Evolutionary conservation across 805 yeast species (phyloP), one percentile per base, ranked within the genome.

Genomic region (Candida arabinofermentans): DNA sequence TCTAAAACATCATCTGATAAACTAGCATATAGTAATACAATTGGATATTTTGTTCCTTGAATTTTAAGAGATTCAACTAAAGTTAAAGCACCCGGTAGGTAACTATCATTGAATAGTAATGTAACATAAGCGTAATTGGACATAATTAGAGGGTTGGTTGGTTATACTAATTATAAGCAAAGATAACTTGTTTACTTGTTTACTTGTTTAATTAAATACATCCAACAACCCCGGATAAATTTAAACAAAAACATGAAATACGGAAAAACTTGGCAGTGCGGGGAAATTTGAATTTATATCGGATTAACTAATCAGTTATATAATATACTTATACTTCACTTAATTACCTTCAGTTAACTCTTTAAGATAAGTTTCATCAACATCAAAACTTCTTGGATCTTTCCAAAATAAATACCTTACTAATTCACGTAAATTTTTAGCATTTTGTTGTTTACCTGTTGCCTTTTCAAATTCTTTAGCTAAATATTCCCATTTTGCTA

Each of bases 401-500:
- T 63, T 54, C 62, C 75, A 68, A 50, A 83, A 81, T 50, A 82
- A 53, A 41, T 67, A 64, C 36, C 77, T 64, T 12, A 81, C 61
- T 24, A 80, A 55, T 27, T 74, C 79, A 39, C 82, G 73, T 45
- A 85, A 72, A 47, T 79, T 82, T 24, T 59, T 66, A 23, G 74
- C 72, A 13, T 78, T 64, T 50, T 76, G 75, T 36, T 61, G 53
- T 49, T 75, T 76, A 16, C 79, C 78, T 1, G 77, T 71, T 18
- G 67, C 66, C 47, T 79, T 75, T 40, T 74, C 71, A 42, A 84
- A 66, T 53, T 84, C 89, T 29, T 70, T 63, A 12, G 86, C 70
- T n/a, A 85, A 68, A 52, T 68, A 80, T 36, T 70, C 66, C 84
- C 88, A 80, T 54, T 84, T 84, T 44, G 81, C 87, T 32, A 74